Conservation (phyloP, 225 moss, liverwort and hornwort species). For the Takakia lepidozioides region DNA sequence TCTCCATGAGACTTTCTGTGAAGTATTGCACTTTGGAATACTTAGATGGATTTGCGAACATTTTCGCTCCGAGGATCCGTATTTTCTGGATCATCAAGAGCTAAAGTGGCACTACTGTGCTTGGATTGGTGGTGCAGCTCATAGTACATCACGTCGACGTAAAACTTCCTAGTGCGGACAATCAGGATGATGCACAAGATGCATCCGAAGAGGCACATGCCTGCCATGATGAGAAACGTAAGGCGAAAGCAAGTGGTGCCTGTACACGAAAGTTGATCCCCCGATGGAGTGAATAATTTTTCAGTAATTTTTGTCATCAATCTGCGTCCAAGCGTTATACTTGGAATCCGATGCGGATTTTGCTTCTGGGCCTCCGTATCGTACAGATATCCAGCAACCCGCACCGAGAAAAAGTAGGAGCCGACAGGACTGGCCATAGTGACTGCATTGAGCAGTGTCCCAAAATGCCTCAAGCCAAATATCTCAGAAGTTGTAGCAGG, state of each 20-base stretch:
- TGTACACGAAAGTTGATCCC: conserved; percentile 18
- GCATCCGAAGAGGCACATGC: conserved; percentile 32
- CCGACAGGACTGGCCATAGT: conserved; percentile 62
- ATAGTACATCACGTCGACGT: too few relatives aligned
- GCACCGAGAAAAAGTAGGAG: conserved; percentile 54
- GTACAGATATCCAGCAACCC: conserved; percentile 49
- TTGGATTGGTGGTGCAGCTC: too few relatives aligned
- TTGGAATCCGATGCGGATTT: background rate
- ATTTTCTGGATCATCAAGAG: too few relatives aligned
- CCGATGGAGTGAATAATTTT: too few relatives aligned
- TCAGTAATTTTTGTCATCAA: too few relatives aligned
- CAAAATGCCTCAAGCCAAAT: conserved; percentile 58
- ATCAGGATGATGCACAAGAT: too few relatives aligned
- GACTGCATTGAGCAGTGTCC: conserved; percentile 59
- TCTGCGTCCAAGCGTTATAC: background rate
- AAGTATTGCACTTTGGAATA: too few relatives aligned
- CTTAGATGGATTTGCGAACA: too few relatives aligned
- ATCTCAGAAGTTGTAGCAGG: conserved; percentile 69
- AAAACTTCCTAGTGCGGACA: too few relatives aligned
- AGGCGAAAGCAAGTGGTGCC: conserved; percentile 60
- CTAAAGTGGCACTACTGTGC: too few relatives aligned
- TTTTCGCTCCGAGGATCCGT: too few relatives aligned
- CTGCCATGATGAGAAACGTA: conserved; percentile 60
- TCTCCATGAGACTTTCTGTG: too few relatives aligned
- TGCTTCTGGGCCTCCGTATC: conserved; percentile 51